phyloP scores from a whole-genome alignment of 2,329 filamentous ascomycete species.

The Cladosporium sp. region DNA sequence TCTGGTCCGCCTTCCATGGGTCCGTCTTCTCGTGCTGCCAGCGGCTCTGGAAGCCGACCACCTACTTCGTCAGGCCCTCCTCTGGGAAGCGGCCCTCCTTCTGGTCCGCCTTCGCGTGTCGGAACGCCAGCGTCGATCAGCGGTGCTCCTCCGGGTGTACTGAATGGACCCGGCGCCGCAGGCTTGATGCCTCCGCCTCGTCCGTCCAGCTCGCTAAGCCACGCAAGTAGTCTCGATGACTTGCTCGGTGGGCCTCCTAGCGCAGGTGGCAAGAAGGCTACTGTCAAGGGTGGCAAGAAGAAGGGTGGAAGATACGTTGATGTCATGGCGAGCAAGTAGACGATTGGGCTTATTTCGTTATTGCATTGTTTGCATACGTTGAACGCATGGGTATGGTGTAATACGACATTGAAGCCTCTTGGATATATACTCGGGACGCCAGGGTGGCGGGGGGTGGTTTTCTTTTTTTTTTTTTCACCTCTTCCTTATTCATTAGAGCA shows the following conservation, averaged over 20 bases:
- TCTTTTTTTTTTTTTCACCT: neutral
- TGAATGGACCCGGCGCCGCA: constrained; percentile 22
- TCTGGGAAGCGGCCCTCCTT: constrained; percentile 19
- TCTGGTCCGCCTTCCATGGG: constrained; percentile 52
- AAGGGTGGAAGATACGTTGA: constrained; percentile 90
- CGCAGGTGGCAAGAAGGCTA: constrained; percentile 57
- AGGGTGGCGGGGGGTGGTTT: neutral
- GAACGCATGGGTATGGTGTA: neutral
- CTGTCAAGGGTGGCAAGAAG: constrained; percentile 62
- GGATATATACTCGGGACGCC: neutral
- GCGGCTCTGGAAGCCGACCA: constrained; percentile 21
- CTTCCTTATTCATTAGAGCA: neutral
- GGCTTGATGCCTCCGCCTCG: constrained; percentile 14
- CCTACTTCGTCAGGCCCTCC: constrained; percentile 22
- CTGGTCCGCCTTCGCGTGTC: constrained; percentile 33
- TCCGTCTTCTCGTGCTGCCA: constrained; percentile 31
- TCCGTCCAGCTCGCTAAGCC: constrained; percentile 7
- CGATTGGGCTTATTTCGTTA: neutral
- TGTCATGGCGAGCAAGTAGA: constrained; percentile 68
- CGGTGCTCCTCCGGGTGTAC: neutral
- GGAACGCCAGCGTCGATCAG: constrained; percentile 31
- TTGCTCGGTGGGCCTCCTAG: constrained; percentile 68
- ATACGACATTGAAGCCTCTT: neutral
- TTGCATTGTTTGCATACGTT: neutral
- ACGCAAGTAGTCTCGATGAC: constrained; percentile 77